Conservation (phyloP, 2,329 filamentous ascomycete species). For the Penicillium corylophilum region DNA sequence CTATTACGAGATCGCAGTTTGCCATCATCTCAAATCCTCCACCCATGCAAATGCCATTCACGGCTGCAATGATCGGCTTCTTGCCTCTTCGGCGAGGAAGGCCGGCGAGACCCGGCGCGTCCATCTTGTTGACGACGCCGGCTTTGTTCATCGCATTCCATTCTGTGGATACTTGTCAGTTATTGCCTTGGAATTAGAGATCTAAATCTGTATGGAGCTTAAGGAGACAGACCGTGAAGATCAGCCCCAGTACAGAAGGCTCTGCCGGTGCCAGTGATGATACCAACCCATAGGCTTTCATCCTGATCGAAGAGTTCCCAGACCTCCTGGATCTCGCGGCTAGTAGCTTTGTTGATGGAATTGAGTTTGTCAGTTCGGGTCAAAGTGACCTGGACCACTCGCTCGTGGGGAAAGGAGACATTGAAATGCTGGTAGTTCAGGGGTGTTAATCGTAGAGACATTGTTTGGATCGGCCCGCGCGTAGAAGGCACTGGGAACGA, state of each 20-base stretch:
- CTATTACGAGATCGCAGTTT: constrained; percentile 67
- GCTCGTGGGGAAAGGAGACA: constrained; percentile 43
- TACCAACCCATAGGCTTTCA: constrained; percentile 59
- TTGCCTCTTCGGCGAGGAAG: constrained; percentile 65
- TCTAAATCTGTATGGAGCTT: not conserved
- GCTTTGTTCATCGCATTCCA: constrained; percentile 53
- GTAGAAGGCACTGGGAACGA: not conserved
- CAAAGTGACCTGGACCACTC: constrained; percentile 44
- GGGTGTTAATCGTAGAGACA: constrained; percentile 26
- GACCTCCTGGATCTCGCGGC: constrained; percentile 45
- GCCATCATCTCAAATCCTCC: constrained; percentile 75
- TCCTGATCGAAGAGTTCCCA: constrained; percentile 65
- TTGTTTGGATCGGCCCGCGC: constrained; percentile 16
- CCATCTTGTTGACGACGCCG: constrained; percentile 33
- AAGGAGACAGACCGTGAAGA: constrained; percentile 51
- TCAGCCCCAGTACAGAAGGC: constrained; percentile 70
- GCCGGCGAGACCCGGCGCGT: constrained; percentile 61
- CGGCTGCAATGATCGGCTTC: constrained; percentile 74
- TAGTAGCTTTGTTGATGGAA: constrained; percentile 43
- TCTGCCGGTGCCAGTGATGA: constrained; percentile 62
- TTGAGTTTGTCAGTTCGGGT: constrained; percentile 43
- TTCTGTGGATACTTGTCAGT: constrained; percentile 34
- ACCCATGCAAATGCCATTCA: constrained; percentile 72
- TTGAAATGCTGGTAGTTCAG: constrained; percentile 19
- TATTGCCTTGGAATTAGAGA: not conserved